Base-by-base conservation (phyloP, 768 basidiomycete genomes). In the Xerocomus potaroensis region DNA sequence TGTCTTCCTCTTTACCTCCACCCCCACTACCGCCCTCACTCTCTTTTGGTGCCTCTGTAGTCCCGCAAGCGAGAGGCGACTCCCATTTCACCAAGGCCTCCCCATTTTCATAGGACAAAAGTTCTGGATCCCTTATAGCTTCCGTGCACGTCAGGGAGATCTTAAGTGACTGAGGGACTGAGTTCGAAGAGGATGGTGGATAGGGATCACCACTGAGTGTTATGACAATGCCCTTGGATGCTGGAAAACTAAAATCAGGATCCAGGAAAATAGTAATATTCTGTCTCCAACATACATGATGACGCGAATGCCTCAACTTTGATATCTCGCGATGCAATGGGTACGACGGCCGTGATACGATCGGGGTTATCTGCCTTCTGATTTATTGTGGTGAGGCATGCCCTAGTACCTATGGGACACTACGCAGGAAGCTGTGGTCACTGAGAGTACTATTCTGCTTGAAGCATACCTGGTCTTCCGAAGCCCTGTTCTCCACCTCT, bases 361-460 rank as follows among this genome's bases (percentile, higher is more conserved):
- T 87, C 83, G 3, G 69, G 45, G 32, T 71, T 63, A 18, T 69
- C 73, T 1, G 61, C 54, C 64, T 86, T 89, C 55, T 69, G 55
- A 57, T 91, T 90, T 27, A 72, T 76, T 55, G 76, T 78, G 4
- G 79, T 84, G 24, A 91, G 69, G 66, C 91, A 94, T 40, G 81
- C 86, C 56, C 83, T 73, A 39, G 87, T 87, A 19, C 80, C 85
- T 18, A 61, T 44, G 16, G 76, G 64, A 68, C 89, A 92, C 89
- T 92, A 55, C 16, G 39, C 26, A 22, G 41, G 21, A 36, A 43
- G 33, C 39, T 46, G 30, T 22, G 53, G 45, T 52, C 40, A 47
- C 42, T 18, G 22, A 41, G 12, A 36, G 37, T 18, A 31, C 5
- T 8, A 29, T 26, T 30, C 18, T 44, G 37, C 11, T 22, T 31